A percentile compares a stretch with the other conserved stretches of the same genome.
Evolutionary conservation across 1,284 basidiomycete genomes (phyloP).

Genomic region (Fomes fomentarius): DNA sequence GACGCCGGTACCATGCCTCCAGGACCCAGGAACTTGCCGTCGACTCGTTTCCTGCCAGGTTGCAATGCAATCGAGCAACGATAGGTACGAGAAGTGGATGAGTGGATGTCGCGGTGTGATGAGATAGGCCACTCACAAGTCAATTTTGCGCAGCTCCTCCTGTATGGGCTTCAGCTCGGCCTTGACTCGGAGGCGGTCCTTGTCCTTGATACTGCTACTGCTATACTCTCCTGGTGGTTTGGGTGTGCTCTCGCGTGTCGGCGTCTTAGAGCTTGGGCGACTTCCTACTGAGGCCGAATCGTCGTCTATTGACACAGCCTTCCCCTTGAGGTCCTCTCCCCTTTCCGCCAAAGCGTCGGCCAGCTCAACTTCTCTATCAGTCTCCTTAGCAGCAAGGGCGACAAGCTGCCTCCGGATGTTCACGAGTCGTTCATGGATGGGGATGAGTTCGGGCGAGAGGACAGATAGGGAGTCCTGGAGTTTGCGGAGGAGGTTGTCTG

Average conservation of each 20-base stretch:
- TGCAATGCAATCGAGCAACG: not conserved
- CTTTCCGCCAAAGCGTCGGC: slow-evolving; percentile 14
- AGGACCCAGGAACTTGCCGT: slow-evolving; percentile 95
- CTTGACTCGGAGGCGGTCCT: slow-evolving; percentile 80
- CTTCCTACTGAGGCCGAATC: slow-evolving; percentile 10
- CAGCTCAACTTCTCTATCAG: slow-evolving; percentile 30
- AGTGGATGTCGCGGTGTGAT: no score
- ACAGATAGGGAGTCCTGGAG: slow-evolving; percentile 86
- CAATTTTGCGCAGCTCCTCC: slow-evolving; percentile 94
- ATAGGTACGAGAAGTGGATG: slow-evolving; percentile 19
- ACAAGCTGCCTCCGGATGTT: slow-evolving; percentile 89
- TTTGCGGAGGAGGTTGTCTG: slow-evolving; percentile 78
- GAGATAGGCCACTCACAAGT: slow-evolving; percentile 70
- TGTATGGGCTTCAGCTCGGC: slow-evolving; percentile 88
- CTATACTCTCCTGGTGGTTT: slow-evolving; percentile 26
- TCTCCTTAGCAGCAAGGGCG: slow-evolving; percentile 79
- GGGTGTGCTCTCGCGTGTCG: slow-evolving; percentile 34
- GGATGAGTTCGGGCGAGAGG: slow-evolving; percentile 85
- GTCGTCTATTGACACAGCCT: slow-evolving; percentile 11
- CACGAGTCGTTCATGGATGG: slow-evolving; percentile 89
- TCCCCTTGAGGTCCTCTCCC: slow-evolving; percentile 12
- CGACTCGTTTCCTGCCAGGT: slow-evolving; percentile 80
- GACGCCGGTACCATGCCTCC: slow-evolving; percentile 91
- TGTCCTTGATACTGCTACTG: slow-evolving; percentile 61
- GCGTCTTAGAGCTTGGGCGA: slow-evolving; percentile 32